These are phyloP conservation scores for Suhomyces sp. DNA, from an alignment of 805 yeast species.

Conservation along the genomic window DNA sequence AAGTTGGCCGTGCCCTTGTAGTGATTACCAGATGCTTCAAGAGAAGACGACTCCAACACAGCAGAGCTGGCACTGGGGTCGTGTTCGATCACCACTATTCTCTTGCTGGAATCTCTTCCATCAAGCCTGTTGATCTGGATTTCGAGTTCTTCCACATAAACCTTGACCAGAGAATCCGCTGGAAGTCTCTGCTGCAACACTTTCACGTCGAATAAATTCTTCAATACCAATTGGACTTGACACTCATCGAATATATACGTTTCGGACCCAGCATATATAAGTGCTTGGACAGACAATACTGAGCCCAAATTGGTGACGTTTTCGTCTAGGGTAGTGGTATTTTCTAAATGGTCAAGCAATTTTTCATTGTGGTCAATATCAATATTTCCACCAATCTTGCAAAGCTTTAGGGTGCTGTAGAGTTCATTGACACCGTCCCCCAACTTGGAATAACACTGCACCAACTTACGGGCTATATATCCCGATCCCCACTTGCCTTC, in stretches of 20 bases:
- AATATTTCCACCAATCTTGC: neutral
- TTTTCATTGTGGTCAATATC: neutral
- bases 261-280: conserved; percentile 1
- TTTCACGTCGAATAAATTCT: conserved; percentile 6
- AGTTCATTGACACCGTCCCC: conserved; percentile 18
- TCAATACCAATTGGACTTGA: conserved; percentile 18
- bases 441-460: conserved; percentile 34
- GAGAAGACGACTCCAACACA: neutral
- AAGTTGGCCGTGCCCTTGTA: neutral
- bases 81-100: neutral
- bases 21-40: neutral
- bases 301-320: neutral
- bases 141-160: conserved; percentile 10
- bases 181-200: conserved; percentile 8
- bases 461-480: conserved; percentile 32
- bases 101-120: conserved; percentile 2
- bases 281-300: neutral
- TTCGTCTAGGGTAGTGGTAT: neutral
- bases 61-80: neutral
- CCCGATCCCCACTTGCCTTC: conserved; percentile 35
- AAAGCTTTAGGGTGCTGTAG: neutral
- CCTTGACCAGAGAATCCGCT: neutral
- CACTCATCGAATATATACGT: conserved; percentile 16
- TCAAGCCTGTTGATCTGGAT: conserved; percentile 2
- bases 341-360: neutral